Percentiles rank a stretch among this genome's conserved stretches.
These are phyloP conservation scores for Ascosphaera acerosa DNA, from an alignment of 2,329 filamentous ascomycete genomes.

Conservation along the genomic window DNA sequence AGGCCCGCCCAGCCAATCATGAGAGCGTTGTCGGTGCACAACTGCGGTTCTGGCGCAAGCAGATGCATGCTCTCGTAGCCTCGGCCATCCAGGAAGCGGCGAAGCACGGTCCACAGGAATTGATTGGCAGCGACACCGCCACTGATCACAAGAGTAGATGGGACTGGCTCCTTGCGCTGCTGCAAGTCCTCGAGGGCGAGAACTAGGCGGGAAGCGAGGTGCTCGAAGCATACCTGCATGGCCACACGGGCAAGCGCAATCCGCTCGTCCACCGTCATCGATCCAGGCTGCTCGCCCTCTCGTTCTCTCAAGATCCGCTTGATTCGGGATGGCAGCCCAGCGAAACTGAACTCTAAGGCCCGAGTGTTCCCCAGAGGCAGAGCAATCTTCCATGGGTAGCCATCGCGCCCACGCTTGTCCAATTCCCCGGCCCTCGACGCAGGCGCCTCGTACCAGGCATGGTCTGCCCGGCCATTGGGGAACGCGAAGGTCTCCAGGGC, in stretches of 20 bases:
- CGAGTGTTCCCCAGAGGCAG: slow-evolving; percentile 38
- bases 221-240: slow-evolving; percentile 69
- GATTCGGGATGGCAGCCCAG: slow-evolving; percentile 41
- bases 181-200: slow-evolving; percentile 32
- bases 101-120: slow-evolving; percentile 45
- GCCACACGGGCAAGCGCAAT: slow-evolving; percentile 41
- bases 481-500: slow-evolving; percentile 62
- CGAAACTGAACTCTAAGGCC: slow-evolving; percentile 45
- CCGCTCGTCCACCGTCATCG: slow-evolving; percentile 33
- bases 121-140: slow-evolving; percentile 76
- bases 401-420: slow-evolving; percentile 20
- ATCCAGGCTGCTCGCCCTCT: slow-evolving; percentile 9
- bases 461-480: slow-evolving; percentile 18
- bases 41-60: slow-evolving; percentile 44
- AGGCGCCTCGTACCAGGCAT: slow-evolving; percentile 31
- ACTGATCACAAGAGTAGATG: slow-evolving; percentile 40
- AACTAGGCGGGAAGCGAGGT: slow-evolving; percentile 50
- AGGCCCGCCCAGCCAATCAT: slow-evolving; percentile 92
- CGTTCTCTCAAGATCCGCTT: slow-evolving; percentile 27
- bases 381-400: slow-evolving; percentile 41
- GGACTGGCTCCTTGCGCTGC: slow-evolving; percentile 2
- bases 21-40: slow-evolving; percentile 88
- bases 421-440: slow-evolving; percentile 32
- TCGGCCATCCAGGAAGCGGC: slow-evolving; percentile 36
- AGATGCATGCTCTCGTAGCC: slow-evolving; percentile 37